Conservation (phyloP, 805 yeast genomes). For the Naumovozyma castellii region DNA sequence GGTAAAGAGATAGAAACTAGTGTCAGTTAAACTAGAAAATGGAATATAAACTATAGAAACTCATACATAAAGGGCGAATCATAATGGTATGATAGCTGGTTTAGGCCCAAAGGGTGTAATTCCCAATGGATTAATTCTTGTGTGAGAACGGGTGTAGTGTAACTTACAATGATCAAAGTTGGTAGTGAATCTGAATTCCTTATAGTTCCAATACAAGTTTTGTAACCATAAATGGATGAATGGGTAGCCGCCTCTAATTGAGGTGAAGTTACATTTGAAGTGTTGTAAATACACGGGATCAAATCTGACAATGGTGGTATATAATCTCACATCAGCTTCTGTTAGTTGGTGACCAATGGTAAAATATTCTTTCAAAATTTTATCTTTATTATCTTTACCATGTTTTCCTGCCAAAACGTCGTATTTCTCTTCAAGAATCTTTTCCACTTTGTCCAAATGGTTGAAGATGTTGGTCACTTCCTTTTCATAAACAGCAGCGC, state of each 20-base stretch:
- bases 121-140: constrained; percentile 67
- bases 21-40: too few species aligned
- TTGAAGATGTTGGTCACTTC: constrained; percentile 58
- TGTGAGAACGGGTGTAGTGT: constrained; percentile 84
- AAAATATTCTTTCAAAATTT: constrained; percentile 29
- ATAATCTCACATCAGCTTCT: constrained; percentile 85
- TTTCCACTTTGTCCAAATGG: constrained; percentile 64
- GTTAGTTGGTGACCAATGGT: constrained; percentile 61
- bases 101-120: constrained; percentile 86
- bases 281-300: constrained; percentile 93
- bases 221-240: constrained; percentile 69
- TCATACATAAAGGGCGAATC: not conserved
- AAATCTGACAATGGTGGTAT: constrained; percentile 79
- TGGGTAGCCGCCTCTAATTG: constrained; percentile 75
- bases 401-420: constrained; percentile 34
- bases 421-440: constrained; percentile 41
- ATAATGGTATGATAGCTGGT: constrained; percentile 55
- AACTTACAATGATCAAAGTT: constrained; percentile 82
- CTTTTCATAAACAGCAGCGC: constrained; percentile 70
- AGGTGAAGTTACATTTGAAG: constrained; percentile 82
- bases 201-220: constrained; percentile 69
- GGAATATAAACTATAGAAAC: not conserved
- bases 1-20: too few species aligned
- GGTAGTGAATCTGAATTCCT: constrained; percentile 69
- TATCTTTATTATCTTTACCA: constrained; percentile 8